These are phyloP conservation scores for Saccharomycopsis sp. DNA, from an alignment of 805 yeast genomes.

Conservation along the genomic window DNA sequence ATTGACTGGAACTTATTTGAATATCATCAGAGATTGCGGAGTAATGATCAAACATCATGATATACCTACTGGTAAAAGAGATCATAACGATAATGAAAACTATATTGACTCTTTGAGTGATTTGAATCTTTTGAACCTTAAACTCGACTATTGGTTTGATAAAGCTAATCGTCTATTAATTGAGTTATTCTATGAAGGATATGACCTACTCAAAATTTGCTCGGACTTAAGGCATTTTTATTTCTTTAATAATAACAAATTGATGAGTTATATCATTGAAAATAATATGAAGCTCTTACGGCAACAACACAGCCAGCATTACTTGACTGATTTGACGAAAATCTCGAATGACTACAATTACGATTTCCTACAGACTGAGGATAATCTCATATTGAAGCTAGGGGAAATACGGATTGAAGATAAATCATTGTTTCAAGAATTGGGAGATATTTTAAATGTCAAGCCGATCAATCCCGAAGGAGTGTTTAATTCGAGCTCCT, in stretches of 20 bases:
- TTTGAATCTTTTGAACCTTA: conserved; percentile 39
- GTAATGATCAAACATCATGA: conserved; percentile 30
- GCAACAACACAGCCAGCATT: conserved; percentile 15
- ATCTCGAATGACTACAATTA: conserved; percentile 12
- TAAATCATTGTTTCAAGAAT: conserved; percentile 34
- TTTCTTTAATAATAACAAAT: conserved; percentile 44
- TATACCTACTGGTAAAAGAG: neutral
- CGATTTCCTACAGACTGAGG: neutral
- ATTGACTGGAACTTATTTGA: conserved; percentile 78
- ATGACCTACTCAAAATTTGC: conserved; percentile 43
- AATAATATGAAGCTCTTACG: conserved; percentile 26
- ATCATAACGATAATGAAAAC: conserved; percentile 9
- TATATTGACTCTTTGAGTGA: conserved; percentile 27
- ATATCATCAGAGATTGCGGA: conserved; percentile 62
- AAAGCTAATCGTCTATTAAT: conserved; percentile 61
- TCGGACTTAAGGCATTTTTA: conserved; percentile 49
- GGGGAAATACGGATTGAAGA: conserved; percentile 34
- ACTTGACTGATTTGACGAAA: conserved; percentile 21
- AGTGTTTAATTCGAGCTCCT: conserved; percentile 31
- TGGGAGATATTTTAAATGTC: conserved; percentile 45
- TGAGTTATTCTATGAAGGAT: conserved; percentile 54
- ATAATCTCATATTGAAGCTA: conserved; percentile 4
- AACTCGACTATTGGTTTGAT: conserved; percentile 53
- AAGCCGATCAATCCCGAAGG: conserved; percentile 49
- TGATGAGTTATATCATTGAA: conserved; percentile 45